Percentiles rank a stretch among this genome's conserved stretches.
Evolutionary conservation across 345 rosid genomes (phyloP).

Genomic region (Lepidium aucheri): DNA sequence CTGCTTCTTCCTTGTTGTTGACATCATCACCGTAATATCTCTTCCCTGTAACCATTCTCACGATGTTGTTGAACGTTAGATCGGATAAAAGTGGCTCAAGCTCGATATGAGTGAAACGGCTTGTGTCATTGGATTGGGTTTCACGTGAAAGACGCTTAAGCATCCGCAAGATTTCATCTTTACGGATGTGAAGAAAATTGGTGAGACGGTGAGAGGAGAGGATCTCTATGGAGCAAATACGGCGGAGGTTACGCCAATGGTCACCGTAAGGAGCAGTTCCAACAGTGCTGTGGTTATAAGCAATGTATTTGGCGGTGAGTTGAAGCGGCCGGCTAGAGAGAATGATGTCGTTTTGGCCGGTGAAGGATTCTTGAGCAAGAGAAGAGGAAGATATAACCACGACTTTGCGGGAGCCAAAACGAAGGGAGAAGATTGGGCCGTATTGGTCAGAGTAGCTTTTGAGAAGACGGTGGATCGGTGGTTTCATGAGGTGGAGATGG

Average conservation of each 20-base stretch:
- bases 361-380: constrained; percentile 39
- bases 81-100: constrained; percentile 16
- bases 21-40: constrained; percentile 43
- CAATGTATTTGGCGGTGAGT: constrained; percentile 31
- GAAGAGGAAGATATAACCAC: constrained; percentile 42
- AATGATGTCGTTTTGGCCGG: constrained; percentile 37
- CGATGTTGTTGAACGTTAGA: constrained; percentile 32
- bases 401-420: constrained; percentile 28
- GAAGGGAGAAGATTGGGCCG: constrained; percentile 45
- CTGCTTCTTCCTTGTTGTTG: constrained; percentile 30
- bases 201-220: constrained; percentile 45
- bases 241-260: constrained; percentile 63
- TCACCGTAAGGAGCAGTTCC: constrained; percentile 40
- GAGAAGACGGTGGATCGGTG: constrained; percentile 34
- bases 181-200: constrained; percentile 16
- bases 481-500: constrained; percentile 41
- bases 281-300: constrained; percentile 31
- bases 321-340: constrained; percentile 44
- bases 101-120: constrained; percentile 22
- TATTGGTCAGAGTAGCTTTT: constrained; percentile 10
- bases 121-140: constrained; percentile 14
- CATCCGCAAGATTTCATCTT: constrained; percentile 38
- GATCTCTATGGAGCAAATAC: constrained; percentile 34
- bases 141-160: constrained; percentile 23
- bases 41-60: constrained; percentile 41